Evolutionary conservation across 495 filamentous ascomycete species (phyloP).

Genomic region (Daldinia concentrica): DNA sequence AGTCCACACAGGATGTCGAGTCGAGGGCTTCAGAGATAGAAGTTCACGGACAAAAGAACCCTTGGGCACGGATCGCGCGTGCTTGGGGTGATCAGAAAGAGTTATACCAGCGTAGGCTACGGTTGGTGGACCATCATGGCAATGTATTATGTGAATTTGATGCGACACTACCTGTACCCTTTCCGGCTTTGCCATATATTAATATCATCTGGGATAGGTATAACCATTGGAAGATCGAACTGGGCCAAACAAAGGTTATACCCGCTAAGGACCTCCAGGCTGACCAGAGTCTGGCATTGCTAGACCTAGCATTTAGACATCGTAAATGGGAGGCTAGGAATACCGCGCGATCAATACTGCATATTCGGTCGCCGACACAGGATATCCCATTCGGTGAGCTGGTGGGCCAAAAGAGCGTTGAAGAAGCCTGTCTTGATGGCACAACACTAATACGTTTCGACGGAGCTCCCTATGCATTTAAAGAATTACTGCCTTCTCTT

Average conservation of each 20-base stretch:
- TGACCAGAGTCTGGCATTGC: slow-evolving; percentile 58
- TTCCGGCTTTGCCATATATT: slow-evolving; percentile 56
- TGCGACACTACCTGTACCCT: slow-evolving; percentile 55
- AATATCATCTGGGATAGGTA: slow-evolving; percentile 61
- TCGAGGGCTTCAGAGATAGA: slow-evolving; percentile 57
- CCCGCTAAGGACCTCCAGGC: slow-evolving; percentile 35
- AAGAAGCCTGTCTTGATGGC: slow-evolving; percentile 5
- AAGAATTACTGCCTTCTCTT: slow-evolving; percentile 42
- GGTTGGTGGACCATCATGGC: slow-evolving; percentile 45
- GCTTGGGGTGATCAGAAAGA: slow-evolving; percentile 55
- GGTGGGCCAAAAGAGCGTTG: slow-evolving; percentile 31
- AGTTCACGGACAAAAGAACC: slow-evolving; percentile 67
- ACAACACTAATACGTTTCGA: slow-evolving; percentile 48
- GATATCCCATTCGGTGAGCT: slow-evolving; percentile 34
- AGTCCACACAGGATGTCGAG: slow-evolving; percentile 53
- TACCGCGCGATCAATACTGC: slow-evolving; percentile 55
- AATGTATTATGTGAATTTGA: slow-evolving; percentile 52
- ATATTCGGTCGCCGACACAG: slow-evolving; percentile 42
- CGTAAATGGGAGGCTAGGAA: slow-evolving; percentile 43
- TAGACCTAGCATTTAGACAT: slow-evolving; percentile 60
- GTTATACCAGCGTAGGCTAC: slow-evolving; percentile 47
- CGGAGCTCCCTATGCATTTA: slow-evolving; percentile 47
- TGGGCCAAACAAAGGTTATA: slow-evolving; percentile 41
- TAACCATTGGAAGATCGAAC: slow-evolving; percentile 52
- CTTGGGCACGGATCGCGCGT: slow-evolving; percentile 70